Evolutionary conservation across 148 eudicot species (phyloP), one percentile per base, ranked within the genome.

Genomic region (Rhododendron kiyosumense): DNA sequence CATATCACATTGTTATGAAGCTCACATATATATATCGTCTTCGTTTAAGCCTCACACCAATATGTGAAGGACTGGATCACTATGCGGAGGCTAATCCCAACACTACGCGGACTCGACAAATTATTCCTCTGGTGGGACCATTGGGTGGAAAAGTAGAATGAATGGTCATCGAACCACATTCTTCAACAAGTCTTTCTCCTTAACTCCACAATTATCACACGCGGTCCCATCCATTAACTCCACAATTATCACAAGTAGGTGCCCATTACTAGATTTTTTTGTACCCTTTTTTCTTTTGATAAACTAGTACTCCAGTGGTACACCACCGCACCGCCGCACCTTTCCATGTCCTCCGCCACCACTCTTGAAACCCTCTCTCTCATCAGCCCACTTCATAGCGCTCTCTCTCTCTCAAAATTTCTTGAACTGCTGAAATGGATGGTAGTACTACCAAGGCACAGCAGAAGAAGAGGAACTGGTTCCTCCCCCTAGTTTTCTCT

Each of bases 391-490:
- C 7, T 32, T 71, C 22, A 12, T 14, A 32, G 20, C 20, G 14
- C 34, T 12, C 36, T 26, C 34, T 67, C 30, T 67, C 36, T 22
- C 1, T 59, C n/a, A 2, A 15, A 14, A 22, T 3, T 65, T 38
- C 36, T 81, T 57, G 79, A 43, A 48, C 12, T 14, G 84, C 85
- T 69, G 88, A 80, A 8, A 83, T 83, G 85, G 85, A 83, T 14
- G 77, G 77, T 46, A 87, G 54, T 38, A 89, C 74, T 11, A 26
- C 1, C 84, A 91, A 92, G 78, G 87, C 86, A 43, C 76, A 71
- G 88, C 91, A 81, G 85, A 88, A 71, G 87, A 92, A 81, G 85
- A 88, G 85, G 45, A 90, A 90, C 84, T 93, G 95, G 91, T 82
- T 90, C 30, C 87, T 93, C 49, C 81, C 91, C 12, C 65, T 91